phyloP scores from a whole-genome alignment of 768 basidiomycete species.

The Lentinula aciculospora region DNA sequence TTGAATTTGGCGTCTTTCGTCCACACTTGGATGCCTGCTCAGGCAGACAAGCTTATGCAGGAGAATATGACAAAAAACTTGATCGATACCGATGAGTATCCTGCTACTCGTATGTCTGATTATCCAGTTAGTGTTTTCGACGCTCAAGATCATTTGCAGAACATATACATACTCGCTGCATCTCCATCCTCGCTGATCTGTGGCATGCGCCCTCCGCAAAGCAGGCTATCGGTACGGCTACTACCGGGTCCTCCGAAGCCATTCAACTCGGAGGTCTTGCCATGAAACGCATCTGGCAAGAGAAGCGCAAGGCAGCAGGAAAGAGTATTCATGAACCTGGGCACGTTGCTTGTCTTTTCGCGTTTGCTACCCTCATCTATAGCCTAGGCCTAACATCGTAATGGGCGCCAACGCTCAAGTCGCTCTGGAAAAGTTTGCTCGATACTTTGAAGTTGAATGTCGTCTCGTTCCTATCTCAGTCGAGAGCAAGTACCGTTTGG shows the following conservation, averaged over 20 bases:
- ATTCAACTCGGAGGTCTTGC: constrained; percentile 73
- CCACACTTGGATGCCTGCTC: constrained; percentile 57
- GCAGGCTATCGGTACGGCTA: constrained; percentile 65
- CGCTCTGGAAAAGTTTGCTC: constrained; percentile 65
- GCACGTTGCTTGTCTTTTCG: constrained; percentile 24
- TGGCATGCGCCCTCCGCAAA: constrained; percentile 65
- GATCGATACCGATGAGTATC: constrained; percentile 63
- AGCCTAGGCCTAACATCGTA: constrained; percentile 59
- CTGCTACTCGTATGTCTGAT: constrained; percentile 45
- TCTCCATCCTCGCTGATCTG: constrained; percentile 49
- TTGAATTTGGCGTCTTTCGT: constrained; percentile 63
- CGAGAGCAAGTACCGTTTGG: constrained; percentile 49
- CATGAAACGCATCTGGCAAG: constrained; percentile 71
- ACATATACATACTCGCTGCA: constrained; percentile 49
- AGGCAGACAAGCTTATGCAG: constrained; percentile 13
- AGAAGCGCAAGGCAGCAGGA: constrained; percentile 56
- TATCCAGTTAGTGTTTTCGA: not conserved
- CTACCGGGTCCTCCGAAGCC: constrained; percentile 68
- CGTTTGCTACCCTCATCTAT: not conserved
- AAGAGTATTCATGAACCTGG: constrained; percentile 77
- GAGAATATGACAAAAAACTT: constrained; percentile 68
- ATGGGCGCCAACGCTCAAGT: constrained; percentile 74
- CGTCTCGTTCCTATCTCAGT: constrained; percentile 45
- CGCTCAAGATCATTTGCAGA: constrained; percentile 21
- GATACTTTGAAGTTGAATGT: constrained; percentile 67